Base-by-base conservation (phyloP, 441 rosid genomes). In the Sinapis alba region DNA sequence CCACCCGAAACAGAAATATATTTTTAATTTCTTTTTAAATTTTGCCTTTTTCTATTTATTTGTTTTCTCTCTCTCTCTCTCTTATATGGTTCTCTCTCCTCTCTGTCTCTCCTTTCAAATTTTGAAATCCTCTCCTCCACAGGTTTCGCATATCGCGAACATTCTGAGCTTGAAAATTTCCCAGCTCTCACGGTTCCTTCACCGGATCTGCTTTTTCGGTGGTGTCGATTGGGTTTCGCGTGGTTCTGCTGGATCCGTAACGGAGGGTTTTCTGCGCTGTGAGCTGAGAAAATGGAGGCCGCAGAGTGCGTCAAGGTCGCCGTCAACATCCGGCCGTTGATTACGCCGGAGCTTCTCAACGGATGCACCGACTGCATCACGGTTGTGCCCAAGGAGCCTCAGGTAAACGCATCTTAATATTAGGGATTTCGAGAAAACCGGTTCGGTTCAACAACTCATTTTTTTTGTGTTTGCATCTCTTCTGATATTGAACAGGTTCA, bases 291-390 rank as follows among this genome's bases (percentile, higher is more conserved):
- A 41, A 94, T 94, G 98, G 97, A 94, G 56, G 84, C 57, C 72
- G 60, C 87, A 24, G 93, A 88, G 75, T 87, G 90, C 65, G 99
- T 95, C 34, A 81, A 86, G 64, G 98, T 95, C 18, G 98, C 99
- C 0, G 97, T 95, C 23, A 93, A 95, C 32, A 85, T 95, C 12
- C 88, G 99, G 1, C 98, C 98, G 38, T 69, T 93, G 45, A 95
- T 95, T 71, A 93, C 98, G 9, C 76, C 92, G 18, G 99, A 95
- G 87, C 98, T 95, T 78, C 82, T 88, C 13, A 82, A 81, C 50
- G 99, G 98, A 16, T 91, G 96, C 61, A 89, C 93, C 0, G 98
- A 95, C 82, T 93, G 98, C 82, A 91, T 93, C 81, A 86, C 93
- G 18, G 84, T 93, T 4, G 82, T 84, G 26, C 94, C 96, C 0